Conservation (phyloP, 75 land plant genomes). For the Cunninghamia lanceolata region DNA sequence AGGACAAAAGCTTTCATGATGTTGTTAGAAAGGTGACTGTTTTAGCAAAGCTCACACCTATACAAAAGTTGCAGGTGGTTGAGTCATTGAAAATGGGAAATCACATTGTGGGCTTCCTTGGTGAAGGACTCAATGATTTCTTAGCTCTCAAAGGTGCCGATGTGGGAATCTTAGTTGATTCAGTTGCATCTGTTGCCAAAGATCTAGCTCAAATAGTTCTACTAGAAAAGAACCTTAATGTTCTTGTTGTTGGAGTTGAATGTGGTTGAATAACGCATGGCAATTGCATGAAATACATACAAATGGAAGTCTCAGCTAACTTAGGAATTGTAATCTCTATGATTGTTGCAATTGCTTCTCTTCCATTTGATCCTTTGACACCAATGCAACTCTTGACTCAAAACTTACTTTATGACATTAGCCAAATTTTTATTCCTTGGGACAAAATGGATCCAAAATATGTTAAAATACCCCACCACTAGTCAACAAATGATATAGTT, state of each 20-base stretch:
- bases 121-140: constrained; percentile 58
- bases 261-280: constrained; percentile 45
- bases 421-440: constrained; percentile 61
- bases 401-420: constrained; percentile 42
- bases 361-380: constrained; percentile 39
- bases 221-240: too few species aligned
- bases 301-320: constrained; percentile 44
- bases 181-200: too few species aligned
- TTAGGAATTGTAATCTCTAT: constrained; percentile 45
- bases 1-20: constrained; percentile 32
- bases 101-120: too few species aligned
- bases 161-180: constrained; percentile 64
- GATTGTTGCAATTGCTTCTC: constrained; percentile 32
- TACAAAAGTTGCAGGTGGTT: constrained; percentile 45
- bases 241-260: constrained; percentile 47
- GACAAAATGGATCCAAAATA: constrained; percentile 54
- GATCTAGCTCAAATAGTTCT: too few species aligned
- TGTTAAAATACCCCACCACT: constrained; percentile 35
- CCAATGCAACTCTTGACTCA: constrained; percentile 50
- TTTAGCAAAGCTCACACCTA: constrained; percentile 51
- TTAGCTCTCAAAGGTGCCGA: constrained; percentile 52
- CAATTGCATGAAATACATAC: constrained; percentile 59
- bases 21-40: constrained; percentile 38
- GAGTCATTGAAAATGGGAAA: constrained; percentile 34
- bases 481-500: constrained; percentile 28